A percentile compares a stretch with the other conserved stretches of the same genome.
These are phyloP conservation scores for Gonium pectorale DNA, from an alignment of 139 green algal species.

Conservation along the genomic window DNA sequence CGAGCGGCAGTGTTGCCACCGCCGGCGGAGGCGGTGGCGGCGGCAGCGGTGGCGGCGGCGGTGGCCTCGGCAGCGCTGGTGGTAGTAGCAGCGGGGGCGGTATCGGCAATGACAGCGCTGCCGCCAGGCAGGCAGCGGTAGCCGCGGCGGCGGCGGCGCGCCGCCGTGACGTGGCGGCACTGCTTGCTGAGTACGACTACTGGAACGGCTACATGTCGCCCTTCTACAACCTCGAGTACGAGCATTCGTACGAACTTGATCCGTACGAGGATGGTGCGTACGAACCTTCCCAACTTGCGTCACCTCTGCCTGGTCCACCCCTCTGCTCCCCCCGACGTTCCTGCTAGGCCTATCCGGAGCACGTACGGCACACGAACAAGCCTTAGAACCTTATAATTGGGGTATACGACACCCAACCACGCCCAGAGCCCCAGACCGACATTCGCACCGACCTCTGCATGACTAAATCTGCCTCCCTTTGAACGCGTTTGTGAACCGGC, in stretches of 20 bases:
- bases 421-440: no score
- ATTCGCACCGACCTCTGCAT: no score
- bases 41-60: not conserved
- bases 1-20: no score
- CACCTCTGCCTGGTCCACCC: no score
- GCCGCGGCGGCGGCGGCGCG: not conserved
- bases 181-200: constrained; percentile 33
- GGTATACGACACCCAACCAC: no score
- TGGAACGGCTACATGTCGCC: constrained; percentile 39
- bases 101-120: not conserved
- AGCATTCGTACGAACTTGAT: constrained; percentile 14
- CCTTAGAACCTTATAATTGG: no score
- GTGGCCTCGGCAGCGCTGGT: not conserved
- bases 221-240: constrained; percentile 36
- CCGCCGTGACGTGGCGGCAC: not conserved
- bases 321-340: no score
- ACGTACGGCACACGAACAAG: no score
- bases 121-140: not conserved
- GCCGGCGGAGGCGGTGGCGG: not conserved
- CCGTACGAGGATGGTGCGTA: not conserved
- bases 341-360: no score
- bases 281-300: no score
- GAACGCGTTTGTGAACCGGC: no score
- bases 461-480: no score
- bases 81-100: not conserved